Evolutionary conservation across 2,329 filamentous ascomycete species (phyloP), one percentile per base, ranked within the genome.

Genomic region (Penicillium sp.): DNA sequence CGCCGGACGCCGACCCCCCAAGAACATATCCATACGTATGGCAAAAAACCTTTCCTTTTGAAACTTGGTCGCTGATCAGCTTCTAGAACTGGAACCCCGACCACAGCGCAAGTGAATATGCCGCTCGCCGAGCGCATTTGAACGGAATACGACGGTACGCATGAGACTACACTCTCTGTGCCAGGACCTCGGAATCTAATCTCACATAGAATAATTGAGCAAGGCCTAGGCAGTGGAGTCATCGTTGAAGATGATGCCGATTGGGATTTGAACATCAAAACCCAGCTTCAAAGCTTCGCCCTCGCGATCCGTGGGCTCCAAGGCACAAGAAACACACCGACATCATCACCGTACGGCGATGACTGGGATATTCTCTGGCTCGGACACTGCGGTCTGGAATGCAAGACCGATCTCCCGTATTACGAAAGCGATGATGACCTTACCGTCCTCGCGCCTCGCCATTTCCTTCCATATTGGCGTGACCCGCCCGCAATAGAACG

Each of bases 161-260:
- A 33, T 2, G 6, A 46, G 8, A 31, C 29, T 21, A 29, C 8
- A 27, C 16, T 22, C 5, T 4, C 11, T 19, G 14, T 26, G 26
- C 6, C 44, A 26, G 14, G 35, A 4, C 1, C 37, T 21, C 1
- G 1, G 2, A 21, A 21, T 21, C 37, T 22, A 24, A 51, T 10
- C 19, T 44, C 3, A 47, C 33, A 48, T 22, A 66, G 62, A 4
- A 60, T 62, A 10, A 57, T 66, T 3, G 35, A 57, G 2, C 53
- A 64, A 1, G 47, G 55, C 7, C 16, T 66, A 3, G 53, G 52
- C 8, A 65, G 59, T 26, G 60, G 56, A 14, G 55, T 67, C 2
- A 55, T 66, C 11, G 53, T 85, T 26, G 83, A 86, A 63, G 83
- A 85, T 62, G 83, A 85, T 55, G 76, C 78, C 21, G 83, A 86